A percentile compares a stretch with the other conserved stretches of the same genome.
Conservation (phyloP, 2,329 filamentous ascomycete genomes). For the Ophiostoma sp. region DNA sequence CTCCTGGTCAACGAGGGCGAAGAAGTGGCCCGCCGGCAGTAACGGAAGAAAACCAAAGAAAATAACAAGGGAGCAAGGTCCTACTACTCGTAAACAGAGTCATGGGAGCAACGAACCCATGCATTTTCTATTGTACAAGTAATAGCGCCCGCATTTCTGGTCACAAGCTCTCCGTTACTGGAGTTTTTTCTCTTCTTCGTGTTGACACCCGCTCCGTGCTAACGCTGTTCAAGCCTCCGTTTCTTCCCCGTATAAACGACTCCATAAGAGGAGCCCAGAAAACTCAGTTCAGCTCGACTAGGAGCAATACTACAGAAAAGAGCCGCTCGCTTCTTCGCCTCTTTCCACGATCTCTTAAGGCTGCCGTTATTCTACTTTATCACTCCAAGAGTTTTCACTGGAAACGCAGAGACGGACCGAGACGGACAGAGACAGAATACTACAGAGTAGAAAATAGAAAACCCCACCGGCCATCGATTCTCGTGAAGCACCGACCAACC, state of each 20-base stretch:
- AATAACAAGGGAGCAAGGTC: not conserved
- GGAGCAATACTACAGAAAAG: not conserved
- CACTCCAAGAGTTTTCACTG: not conserved
- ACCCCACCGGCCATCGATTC: not conserved
- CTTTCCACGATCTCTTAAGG: not conserved
- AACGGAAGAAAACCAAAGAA: slow-evolving; percentile 1
- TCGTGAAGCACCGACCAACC: slow-evolving; percentile 1
- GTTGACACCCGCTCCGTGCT: not conserved
- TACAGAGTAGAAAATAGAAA: not conserved
- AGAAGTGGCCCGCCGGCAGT: not conserved
- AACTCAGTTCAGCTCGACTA: not conserved
- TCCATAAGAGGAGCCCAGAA: not conserved
- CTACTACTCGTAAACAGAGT: not conserved
- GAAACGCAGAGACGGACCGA: too few relatives aligned
- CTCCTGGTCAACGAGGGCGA: not conserved
- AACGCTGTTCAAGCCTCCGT: not conserved
- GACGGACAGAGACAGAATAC: too few relatives aligned
- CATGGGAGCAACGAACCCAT: not conserved
- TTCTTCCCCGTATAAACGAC: not conserved
- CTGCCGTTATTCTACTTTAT: not conserved
- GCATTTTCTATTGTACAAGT: not conserved
- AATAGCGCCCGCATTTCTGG: slow-evolving; percentile 5
- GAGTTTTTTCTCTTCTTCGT: not conserved
- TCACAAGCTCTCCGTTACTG: not conserved
- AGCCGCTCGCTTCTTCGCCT: not conserved